Percentiles rank a stretch among this genome's conserved stretches.
These are phyloP conservation scores for Halophytophthora batemanensis DNA, from an alignment of 352 stramenopile genomes.

Conservation along the genomic window DNA sequence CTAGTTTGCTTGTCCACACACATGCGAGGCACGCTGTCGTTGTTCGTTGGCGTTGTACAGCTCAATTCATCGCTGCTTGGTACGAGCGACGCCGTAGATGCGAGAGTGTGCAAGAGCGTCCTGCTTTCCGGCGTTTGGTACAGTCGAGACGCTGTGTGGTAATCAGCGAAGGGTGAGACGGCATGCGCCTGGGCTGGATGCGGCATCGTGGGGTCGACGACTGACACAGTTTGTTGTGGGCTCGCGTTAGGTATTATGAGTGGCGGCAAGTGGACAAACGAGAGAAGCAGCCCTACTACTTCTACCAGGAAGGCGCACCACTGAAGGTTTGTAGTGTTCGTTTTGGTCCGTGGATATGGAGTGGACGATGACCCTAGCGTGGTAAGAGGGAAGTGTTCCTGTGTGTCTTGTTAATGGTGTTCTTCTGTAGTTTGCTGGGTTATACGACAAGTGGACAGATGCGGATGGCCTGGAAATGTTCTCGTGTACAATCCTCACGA, in stretches of 20 bases:
- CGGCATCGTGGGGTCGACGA: not conserved
- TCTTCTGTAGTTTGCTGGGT: constrained; percentile 61
- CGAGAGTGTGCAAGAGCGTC: constrained; percentile 64
- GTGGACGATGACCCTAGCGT: no score
- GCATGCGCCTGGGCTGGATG: not conserved
- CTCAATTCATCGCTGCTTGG: not conserved
- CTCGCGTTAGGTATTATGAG: constrained; percentile 76
- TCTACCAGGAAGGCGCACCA: constrained; percentile 39
- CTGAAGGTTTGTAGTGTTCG: constrained; percentile 46
- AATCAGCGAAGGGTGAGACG: constrained; percentile 63
- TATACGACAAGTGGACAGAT: constrained; percentile 84
- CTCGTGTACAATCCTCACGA: constrained; percentile 89
- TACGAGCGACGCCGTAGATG: constrained; percentile 32
- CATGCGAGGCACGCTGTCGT: no score
- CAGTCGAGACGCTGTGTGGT: constrained; percentile 78
- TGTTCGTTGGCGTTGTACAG: not conserved
- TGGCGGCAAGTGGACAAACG: constrained; percentile 87
- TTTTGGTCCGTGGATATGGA: not conserved
- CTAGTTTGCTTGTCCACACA: not conserved
- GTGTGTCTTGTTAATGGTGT: not conserved
- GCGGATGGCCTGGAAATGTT: constrained; percentile 65
- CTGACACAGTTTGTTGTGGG: not conserved
- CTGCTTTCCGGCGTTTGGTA: constrained; percentile 71
- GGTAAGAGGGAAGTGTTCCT: not conserved
- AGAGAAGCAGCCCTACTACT: constrained; percentile 90